These are phyloP conservation scores for Colletotrichum plurivorum DNA, from an alignment of 2,329 filamentous ascomycete species.

Conservation along the genomic window DNA sequence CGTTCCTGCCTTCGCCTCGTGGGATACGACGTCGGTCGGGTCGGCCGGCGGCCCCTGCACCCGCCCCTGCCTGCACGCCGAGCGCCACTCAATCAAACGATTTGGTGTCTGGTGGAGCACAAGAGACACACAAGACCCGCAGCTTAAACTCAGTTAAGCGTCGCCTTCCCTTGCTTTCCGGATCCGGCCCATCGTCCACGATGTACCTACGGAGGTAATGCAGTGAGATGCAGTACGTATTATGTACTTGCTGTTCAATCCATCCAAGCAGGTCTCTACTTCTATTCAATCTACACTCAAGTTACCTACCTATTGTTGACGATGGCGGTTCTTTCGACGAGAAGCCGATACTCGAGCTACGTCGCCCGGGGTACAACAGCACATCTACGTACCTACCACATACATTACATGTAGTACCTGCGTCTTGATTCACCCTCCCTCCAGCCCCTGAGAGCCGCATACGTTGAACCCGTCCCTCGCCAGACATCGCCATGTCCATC, in stretches of 20 bases:
- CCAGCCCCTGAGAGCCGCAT: background rate
- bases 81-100: slow-evolving; percentile 33
- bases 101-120: background rate
- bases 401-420: background rate
- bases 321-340: too few species aligned
- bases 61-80: background rate
- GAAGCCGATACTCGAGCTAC: too few species aligned
- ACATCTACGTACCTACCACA: too few species aligned
- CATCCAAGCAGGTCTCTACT: too few species aligned
- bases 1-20: slow-evolving; percentile 19
- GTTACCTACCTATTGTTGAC: too few species aligned
- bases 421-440: slow-evolving; percentile 5
- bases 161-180: slow-evolving; percentile 25
- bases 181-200: slow-evolving; percentile 7
- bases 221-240: too few species aligned
- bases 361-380: too few species aligned
- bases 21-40: slow-evolving; percentile 20
- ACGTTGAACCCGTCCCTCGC: background rate
- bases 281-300: too few species aligned
- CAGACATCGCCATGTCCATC: background rate
- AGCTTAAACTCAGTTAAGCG: slow-evolving; percentile 27
- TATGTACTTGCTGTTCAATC: too few species aligned
- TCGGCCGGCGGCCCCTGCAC: background rate
- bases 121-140: background rate
- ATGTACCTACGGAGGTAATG: too few species aligned